Evolutionary conservation across 176 grass and related monocot genomes (phyloP), one percentile per base, ranked within the genome.

Genomic region (Phoenix dactylifera): DNA sequence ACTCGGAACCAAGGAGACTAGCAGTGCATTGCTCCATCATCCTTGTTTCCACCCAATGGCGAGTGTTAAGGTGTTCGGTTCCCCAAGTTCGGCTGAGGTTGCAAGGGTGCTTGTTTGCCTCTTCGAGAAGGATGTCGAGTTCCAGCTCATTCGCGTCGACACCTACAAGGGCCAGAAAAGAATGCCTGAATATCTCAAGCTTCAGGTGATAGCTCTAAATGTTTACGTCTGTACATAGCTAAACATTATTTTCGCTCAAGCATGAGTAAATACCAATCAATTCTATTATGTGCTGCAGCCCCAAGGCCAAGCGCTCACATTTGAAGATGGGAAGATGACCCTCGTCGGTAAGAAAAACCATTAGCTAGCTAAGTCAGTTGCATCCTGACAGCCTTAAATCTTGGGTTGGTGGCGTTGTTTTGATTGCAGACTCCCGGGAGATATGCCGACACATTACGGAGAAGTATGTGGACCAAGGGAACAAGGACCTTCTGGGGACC

Each of bases 41-140:
- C 35, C 35, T 39, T 39, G 35, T 7, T 30, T 6, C 35, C 35
- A 39, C 2, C 26, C 55, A 48, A 77, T 64, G 74, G 64, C 81
- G 19, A 80, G 69, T 62, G 76, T 97, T 56, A 87, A 90, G 83
- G 76, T 96, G 18, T 90, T 96, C 72, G 91, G 91, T 57, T 90
- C 91, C 0, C 91, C 91, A 0, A 82, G 67, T 49, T 96, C 91
- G 25, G 57, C 83, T 16, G 91, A 96, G 78, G 91, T 96, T 1
- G 91, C 91, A 7, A 79, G 91, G 24, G 91, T 96, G 74, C 78
- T 96, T 51, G 82, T 80, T 52, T 96, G 91, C 71, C 83, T 96
- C 6, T 96, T 96, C 59, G 91, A 96, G 77, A 96, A 96, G 83
- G 86, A 90, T 24, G 73, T 90, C 2, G 91, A 96, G 62, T 96